Base-by-base conservation (phyloP, 352 stramenopile species). In the Pythium grandisporangium region DNA sequence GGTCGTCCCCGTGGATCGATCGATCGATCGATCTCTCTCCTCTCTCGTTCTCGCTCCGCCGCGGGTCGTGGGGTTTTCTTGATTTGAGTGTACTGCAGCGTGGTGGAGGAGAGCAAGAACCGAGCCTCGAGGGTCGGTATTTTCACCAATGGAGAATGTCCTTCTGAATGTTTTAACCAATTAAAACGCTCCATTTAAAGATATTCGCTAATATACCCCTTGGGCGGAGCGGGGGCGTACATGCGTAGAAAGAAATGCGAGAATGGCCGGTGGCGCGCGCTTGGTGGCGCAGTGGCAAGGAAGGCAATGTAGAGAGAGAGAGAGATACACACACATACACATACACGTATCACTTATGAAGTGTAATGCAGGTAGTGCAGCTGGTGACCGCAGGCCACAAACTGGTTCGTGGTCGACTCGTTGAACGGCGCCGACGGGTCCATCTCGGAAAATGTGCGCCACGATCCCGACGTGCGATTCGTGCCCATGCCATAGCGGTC, bases 331-430 rank as follows among this genome's bases (percentile, higher is more conserved):
- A n/a, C n/a, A n/a, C n/a, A n/a, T n/a, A n/a, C 27, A 32, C 27
- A 32, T 14, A 32, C 27, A 14, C 14, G 27, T 32, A 32, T 32
- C 14, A 32, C 10, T 14, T 8, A 32, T 32, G 17, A 44, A 29
- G 52, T 45, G 48, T 84, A 88, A 20, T 67, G 61, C 14, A 88
- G 53, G 48, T 82, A 88, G 39, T 78, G 61, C 42, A 88, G 60
- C 14, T 58, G 53, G 17, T 51, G 49, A 19, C 55, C 48, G 42
- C 81, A 94, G 26, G 64, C 61, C 7, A 74, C 63, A 45, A 94
- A 94, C 45, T 94, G 81, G 55, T 92, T 90, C 13, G 60, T 84
- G 7, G 81, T 94, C n/a, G 81, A 88, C 60, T 83, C 78, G 48
- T 94, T 83, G 51, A 63, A 84, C 12, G 54, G 29, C 10, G 65